Base-by-base conservation (phyloP, 2,329 filamentous ascomycete species). In the Fusarium annulatum region DNA sequence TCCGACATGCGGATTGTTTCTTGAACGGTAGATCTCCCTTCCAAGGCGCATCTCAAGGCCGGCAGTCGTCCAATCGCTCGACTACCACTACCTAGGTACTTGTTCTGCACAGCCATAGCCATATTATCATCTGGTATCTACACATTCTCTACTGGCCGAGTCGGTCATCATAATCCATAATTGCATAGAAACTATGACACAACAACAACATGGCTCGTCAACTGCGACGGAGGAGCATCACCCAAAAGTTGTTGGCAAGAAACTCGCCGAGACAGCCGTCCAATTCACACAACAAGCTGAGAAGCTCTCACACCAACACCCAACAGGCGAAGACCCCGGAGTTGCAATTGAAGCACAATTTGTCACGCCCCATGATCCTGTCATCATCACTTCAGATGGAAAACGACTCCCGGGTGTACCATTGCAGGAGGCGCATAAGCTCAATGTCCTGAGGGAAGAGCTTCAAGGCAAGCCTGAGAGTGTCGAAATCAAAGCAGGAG, bases 321-420 rank as follows among this genome's bases (percentile, higher is more conserved):
- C 79, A 4, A 63, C 78, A 18, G 72, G 78, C 42, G 73, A 68
- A 45, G 80, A 75, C 65, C 77, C 55, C 65, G 82, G 57, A 9
- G 86, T 90, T 19, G 91, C 91, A 3, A 83, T 91, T 55, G 86
- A 91, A 77, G 92, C 92, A 36, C 87, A 82, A n/a, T 90, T 88
- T 69, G 83, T 92, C 38, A 95, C 93, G 1, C 88, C 91, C 0
- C 89, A 92, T 55, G 93, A 95, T 79, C 89, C 92, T 1, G 89
- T 95, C 21, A 89, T 95, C 51, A 84, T 91, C 60, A 94, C 92
- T 2, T 87, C 88, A 19, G 88, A 92, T 78, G 92, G 92, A 36
- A 86, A 88, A 52, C 85, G 92, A 43, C 80, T 95, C 10, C 93
- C 93, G 0, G 88, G 88, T 3, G 90, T 95, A 3, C 92, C 93